A percentile compares a stretch with the other conserved stretches of the same genome.
Evolutionary conservation across 2,329 filamentous ascomycete species (phyloP).

Genomic region (Botrytis pseudocinerea): DNA sequence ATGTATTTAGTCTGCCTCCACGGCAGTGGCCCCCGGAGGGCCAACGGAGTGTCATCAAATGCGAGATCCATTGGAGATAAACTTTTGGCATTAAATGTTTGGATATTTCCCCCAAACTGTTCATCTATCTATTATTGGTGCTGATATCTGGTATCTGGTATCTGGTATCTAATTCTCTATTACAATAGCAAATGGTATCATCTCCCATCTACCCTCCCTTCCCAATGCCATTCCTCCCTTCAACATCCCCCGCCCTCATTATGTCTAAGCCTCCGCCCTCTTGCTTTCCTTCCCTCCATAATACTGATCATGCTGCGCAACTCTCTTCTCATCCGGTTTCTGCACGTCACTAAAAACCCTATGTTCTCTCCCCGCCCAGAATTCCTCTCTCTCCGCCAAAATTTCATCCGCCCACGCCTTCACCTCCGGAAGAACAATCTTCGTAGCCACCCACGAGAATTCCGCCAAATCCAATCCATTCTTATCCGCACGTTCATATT

Average conservation of each 20-base stretch:
- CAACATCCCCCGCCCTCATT: not conserved
- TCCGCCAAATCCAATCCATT: conserved; percentile 73
- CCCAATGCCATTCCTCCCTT: not conserved
- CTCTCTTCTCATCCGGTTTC: conserved; percentile 13
- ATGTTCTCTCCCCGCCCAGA: conserved; percentile 58
- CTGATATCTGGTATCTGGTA: not conserved
- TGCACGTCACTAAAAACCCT: not conserved
- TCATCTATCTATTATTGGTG: not conserved
- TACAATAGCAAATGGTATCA: not conserved
- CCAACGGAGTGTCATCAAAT: not conserved
- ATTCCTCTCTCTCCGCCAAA: conserved; percentile 70
- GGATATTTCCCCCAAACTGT: not conserved
- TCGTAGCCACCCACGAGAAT: conserved; percentile 76
- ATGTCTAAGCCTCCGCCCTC: not conserved
- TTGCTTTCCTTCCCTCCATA: conserved; percentile 24
- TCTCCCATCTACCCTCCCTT: not conserved
- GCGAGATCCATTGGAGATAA: not conserved
- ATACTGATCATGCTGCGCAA: conserved; percentile 25
- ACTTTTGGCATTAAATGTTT: not conserved
- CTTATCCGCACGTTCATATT: conserved; percentile 77
- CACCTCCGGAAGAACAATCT: conserved; percentile 75
- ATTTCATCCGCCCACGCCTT: conserved; percentile 77
- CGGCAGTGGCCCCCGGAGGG: not conserved
- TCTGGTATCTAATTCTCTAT: not conserved
- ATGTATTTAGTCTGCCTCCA: not conserved